Evolutionary conservation across 371 early-diverging fungal genomes (phyloP), one percentile per base, ranked within the genome.

Genomic region (Apophysomyces trapeziformis): DNA sequence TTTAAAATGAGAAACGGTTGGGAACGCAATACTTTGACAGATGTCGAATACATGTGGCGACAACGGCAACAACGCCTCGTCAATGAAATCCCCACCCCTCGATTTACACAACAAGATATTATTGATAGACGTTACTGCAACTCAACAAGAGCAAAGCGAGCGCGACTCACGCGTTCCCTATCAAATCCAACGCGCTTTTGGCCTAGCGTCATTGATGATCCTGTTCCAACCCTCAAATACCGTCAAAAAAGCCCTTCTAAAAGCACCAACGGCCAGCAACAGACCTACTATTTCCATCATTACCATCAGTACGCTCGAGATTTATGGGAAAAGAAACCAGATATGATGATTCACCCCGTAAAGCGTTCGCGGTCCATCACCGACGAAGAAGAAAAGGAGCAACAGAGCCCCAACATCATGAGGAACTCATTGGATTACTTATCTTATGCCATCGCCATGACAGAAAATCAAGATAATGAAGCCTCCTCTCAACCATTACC

Each of bases 1-100:
- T 79, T 79, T 67, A 79, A 79, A 47, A 46, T 79, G 45, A 71
- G 65, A 12, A 66, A 79, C 37, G 80, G 80, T 14, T 79, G 80
- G 80, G 75, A 76, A 65, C 71, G 61, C 6, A 76, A 63, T 57
- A 74, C 77, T 1, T 47, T 79, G 38, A 32, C 66, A 7, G 80
- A 79, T 54, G 73, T 79, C 9, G 77, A 79, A 46, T 63, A 65
- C 18, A 35, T 76, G 16, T 79, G 80, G 80, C 76, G 69, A 58
- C 65, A 75, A 50, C 47, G 67, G 14, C 80, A 76, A 38, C 64
- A 70, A n/a, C 68, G 70, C 46, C 14, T 67, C 0, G 66, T 72
- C 21, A 68, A 68, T 32, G 69, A 65, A 9, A 64, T 79, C 59
- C 80, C 80, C 1, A 79, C 67, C 21, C 80, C 80, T 37, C 69